A percentile compares a stretch with the other conserved stretches of the same genome.
Conservation (phyloP, 495 filamentous ascomycete species). For the Platismatia glauca region DNA sequence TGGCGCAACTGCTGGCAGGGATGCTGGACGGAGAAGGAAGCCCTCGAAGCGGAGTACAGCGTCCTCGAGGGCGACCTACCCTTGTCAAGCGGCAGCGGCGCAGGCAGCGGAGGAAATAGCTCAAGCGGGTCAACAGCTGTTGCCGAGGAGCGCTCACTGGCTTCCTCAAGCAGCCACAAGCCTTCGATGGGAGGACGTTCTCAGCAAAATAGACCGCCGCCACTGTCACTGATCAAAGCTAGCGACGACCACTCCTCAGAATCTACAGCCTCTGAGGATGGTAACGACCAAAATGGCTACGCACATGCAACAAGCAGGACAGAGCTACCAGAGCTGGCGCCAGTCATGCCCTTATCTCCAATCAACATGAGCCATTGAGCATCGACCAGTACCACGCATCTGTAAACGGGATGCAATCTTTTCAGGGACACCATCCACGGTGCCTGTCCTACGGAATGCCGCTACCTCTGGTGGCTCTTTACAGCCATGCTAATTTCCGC, state of each 20-base stretch:
- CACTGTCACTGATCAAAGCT: conserved; percentile 13
- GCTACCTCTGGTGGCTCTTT: neutral
- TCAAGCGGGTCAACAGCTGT: conserved; percentile 13
- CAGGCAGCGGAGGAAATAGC: conserved; percentile 20
- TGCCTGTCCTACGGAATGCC: neutral
- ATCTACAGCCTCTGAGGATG: conserved; percentile 11
- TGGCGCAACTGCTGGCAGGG: conserved; percentile 95
- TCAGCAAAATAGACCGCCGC: conserved; percentile 12
- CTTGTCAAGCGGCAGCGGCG: conserved; percentile 12
- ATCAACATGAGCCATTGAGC: conserved; percentile 34
- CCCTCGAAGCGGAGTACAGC: conserved; percentile 62
- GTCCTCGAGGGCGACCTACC: conserved; percentile 36
- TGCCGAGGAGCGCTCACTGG: conserved; percentile 46
- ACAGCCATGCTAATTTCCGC: neutral
- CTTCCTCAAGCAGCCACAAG: conserved; percentile 58
- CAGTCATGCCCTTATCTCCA: conserved; percentile 63
- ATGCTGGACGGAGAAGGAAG: conserved; percentile 81
- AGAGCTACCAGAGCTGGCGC: conserved; percentile 55
- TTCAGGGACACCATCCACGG: neutral
- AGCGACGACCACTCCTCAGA: conserved; percentile 21
- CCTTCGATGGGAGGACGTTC: conserved; percentile 19
- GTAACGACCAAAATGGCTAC: conserved; percentile 1
- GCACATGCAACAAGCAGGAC: conserved; percentile 35
- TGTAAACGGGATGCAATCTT: neutral
- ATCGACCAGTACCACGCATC: neutral